Percentiles rank a stretch among this genome's conserved stretches.
Evolutionary conservation across 2,329 filamentous ascomycete genomes (phyloP).

Genomic region (Aspergillus japonicus): DNA sequence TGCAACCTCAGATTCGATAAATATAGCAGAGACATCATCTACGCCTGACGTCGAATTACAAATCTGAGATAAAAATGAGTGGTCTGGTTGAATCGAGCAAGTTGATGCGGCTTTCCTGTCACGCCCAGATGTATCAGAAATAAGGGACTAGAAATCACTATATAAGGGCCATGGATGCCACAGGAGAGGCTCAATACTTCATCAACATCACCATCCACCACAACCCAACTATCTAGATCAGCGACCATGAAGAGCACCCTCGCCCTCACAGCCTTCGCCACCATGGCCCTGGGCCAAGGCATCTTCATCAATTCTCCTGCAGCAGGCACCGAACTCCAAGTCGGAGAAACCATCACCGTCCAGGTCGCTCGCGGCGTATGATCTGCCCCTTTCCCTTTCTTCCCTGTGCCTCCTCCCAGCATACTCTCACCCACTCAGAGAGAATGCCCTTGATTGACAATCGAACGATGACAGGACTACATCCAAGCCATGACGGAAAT

Average conservation of each 20-base stretch:
- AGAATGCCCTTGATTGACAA: not conserved
- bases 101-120: too few species aligned
- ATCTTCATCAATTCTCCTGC: slow-evolving; percentile 2
- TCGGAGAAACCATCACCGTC: not conserved
- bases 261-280: not conserved
- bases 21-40: not conserved
- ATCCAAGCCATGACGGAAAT: not conserved
- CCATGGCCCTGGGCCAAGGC: not conserved
- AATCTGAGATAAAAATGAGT: not conserved
- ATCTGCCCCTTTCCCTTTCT: not conserved
- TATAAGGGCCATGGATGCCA: not conserved
- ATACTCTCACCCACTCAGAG: not conserved
- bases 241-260: not conserved
- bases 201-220: not conserved
- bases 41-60: not conserved
- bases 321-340: not conserved
- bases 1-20: not conserved
- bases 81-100: too few species aligned
- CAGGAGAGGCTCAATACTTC: not conserved
- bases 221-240: not conserved
- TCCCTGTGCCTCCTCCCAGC: not conserved
- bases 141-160: too few species aligned
- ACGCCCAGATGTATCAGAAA: too few species aligned
- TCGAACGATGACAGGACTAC: not conserved
- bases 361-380: not conserved